These are phyloP conservation scores for Urtica urens DNA, from an alignment of 306 rosid genomes.

Conservation along the genomic window DNA sequence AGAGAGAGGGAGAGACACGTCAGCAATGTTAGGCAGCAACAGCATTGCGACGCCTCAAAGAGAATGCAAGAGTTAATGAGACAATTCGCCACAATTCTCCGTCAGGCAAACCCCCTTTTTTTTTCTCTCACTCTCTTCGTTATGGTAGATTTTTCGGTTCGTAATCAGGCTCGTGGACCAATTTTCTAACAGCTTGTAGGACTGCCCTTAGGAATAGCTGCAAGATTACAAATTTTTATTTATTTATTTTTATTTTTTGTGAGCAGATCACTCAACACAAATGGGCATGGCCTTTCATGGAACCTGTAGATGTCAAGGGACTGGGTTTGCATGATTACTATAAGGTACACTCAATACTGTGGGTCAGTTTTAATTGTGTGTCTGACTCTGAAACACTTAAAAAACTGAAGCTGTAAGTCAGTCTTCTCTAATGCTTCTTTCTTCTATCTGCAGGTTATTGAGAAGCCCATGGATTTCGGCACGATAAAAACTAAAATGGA, in stretches of 20 bases:
- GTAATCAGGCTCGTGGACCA: background rate
- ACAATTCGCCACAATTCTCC: conserved; percentile 61
- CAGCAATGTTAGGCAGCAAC: conserved; percentile 45
- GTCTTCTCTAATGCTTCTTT: no score
- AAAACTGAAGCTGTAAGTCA: no score
- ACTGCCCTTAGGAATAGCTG: background rate
- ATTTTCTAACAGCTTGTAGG: background rate
- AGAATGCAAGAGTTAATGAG: conserved; percentile 87
- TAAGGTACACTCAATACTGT: no score
- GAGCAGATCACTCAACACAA: conserved; percentile 69
- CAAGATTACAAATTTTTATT: no score
- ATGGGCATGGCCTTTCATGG: conserved; percentile 95
- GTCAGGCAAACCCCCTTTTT: conserved; percentile 37
- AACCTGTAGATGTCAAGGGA: conserved; percentile 73
- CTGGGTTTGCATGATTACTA: conserved; percentile 72
- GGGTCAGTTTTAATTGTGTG: no score
- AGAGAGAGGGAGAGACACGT: conserved; percentile 55
- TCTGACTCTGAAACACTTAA: background rate
- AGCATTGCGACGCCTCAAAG: conserved; percentile 48
- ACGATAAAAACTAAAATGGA: conserved; percentile 80
- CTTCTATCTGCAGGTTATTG: conserved; percentile 55
- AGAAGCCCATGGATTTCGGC: conserved; percentile 94
- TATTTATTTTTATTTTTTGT: background rate
- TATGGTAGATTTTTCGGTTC: background rate
- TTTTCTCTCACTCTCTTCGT: background rate